Percentiles rank a stretch among this genome's conserved stretches.
Conservation (phyloP, 2,329 filamentous ascomycete species). For the Apiospora hydei region DNA sequence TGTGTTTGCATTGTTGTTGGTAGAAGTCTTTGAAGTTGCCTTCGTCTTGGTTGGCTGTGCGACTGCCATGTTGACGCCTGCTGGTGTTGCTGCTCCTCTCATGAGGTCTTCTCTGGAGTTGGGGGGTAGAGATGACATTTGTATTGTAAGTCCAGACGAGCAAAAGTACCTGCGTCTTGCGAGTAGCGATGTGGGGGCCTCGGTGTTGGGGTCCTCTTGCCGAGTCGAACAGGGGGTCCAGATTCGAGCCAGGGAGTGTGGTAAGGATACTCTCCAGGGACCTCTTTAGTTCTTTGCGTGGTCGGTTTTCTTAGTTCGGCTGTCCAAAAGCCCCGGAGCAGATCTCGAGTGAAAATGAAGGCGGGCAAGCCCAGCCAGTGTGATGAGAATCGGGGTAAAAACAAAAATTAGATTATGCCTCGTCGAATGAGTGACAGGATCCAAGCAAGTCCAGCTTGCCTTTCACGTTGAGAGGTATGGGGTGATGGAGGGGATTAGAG, state of each 20-base stretch:
- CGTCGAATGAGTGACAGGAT: constrained; percentile 58
- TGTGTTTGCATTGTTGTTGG: constrained; percentile 55
- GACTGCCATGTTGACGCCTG: constrained; percentile 65
- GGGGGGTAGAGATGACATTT: constrained; percentile 74
- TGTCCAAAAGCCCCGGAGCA: constrained; percentile 31
- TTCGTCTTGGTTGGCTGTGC: constrained; percentile 67
- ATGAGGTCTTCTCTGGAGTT: constrained; percentile 59
- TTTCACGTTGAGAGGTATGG: constrained; percentile 48
- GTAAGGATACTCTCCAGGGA: constrained; percentile 16
- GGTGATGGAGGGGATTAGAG: constrained; percentile 41
- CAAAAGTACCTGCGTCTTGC: constrained; percentile 53
- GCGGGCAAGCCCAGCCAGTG: constrained; percentile 35
- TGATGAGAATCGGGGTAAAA: constrained; percentile 38
- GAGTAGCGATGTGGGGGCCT: constrained; percentile 38
- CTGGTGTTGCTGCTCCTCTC: constrained; percentile 49
- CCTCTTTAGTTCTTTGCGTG: constrained; percentile 23
- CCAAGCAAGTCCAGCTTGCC: constrained; percentile 68
- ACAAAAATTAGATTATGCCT: constrained; percentile 50
- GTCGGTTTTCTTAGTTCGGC: constrained; percentile 33
- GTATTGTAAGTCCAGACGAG: constrained; percentile 47
- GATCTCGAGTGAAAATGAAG: constrained; percentile 37
- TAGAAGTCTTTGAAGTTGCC: constrained; percentile 60
- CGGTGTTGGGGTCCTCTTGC: constrained; percentile 38
- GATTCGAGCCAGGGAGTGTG: constrained; percentile 39
- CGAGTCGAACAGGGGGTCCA: constrained; percentile 52